These are phyloP conservation scores for Parachaetomium inaequale DNA, from an alignment of 495 filamentous ascomycete genomes.

Conservation along the genomic window DNA sequence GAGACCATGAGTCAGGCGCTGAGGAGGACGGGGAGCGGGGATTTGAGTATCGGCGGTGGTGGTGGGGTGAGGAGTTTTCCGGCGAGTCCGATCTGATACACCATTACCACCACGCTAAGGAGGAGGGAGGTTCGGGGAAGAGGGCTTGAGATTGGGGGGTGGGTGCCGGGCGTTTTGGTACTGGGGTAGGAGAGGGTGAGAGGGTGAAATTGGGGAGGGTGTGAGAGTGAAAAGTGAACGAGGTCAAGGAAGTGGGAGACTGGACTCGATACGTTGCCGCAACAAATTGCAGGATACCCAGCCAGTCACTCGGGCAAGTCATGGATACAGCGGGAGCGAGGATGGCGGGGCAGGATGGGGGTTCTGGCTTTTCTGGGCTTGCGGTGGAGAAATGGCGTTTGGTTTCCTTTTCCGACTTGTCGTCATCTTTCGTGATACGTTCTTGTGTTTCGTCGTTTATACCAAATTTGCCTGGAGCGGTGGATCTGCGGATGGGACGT, in stretches of 20 bases:
- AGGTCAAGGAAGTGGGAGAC: no score
- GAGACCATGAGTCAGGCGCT: slow-evolving; percentile 91
- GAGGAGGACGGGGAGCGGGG: slow-evolving; percentile 75
- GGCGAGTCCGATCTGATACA: slow-evolving; percentile 49
- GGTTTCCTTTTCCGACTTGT: not conserved
- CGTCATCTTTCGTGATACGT: not conserved
- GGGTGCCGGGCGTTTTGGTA: not conserved
- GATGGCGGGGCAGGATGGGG: no score
- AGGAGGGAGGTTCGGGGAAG: no score
- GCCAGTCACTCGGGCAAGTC: slow-evolving; percentile 2
- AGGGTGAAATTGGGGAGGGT: not conserved
- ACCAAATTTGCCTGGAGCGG: not conserved
- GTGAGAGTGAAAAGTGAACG: no score
- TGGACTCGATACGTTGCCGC: not conserved
- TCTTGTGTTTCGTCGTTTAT: not conserved
- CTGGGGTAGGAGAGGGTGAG: not conserved
- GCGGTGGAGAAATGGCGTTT: not conserved
- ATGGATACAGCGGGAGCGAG: no score
- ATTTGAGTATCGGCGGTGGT: slow-evolving; percentile 56
- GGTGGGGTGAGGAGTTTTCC: slow-evolving; percentile 55
- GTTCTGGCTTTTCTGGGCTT: no score
- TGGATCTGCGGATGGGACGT: not conserved
- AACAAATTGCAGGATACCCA: slow-evolving; percentile 11
- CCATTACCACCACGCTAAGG: not conserved
- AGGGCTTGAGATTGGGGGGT: not conserved